Conservation (phyloP, 2,329 filamentous ascomycete genomes). For the Pseudogymnoascus sp. region DNA sequence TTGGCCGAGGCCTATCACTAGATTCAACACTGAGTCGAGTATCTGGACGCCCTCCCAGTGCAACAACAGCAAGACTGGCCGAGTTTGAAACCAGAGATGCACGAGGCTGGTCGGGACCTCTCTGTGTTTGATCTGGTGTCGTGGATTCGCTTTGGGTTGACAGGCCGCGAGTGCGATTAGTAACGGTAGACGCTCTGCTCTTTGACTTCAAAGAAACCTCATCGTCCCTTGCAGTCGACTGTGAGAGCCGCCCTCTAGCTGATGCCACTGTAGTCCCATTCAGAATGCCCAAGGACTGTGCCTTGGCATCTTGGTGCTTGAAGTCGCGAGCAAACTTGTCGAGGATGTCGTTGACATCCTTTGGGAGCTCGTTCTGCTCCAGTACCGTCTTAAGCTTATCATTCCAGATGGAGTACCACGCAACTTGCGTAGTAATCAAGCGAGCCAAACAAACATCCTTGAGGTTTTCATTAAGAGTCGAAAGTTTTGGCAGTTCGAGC, state of each 20-base stretch:
- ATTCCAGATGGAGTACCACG: slow-evolving; percentile 77
- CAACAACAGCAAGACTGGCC: neutral
- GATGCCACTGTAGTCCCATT: slow-evolving; percentile 50
- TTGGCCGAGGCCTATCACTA: slow-evolving; percentile 1
- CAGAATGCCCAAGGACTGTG: slow-evolving; percentile 65
- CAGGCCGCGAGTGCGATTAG: slow-evolving; percentile 43
- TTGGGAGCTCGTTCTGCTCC: slow-evolving; percentile 52
- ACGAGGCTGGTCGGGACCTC: neutral
- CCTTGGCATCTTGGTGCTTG: slow-evolving; percentile 62
- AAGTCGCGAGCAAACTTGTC: slow-evolving; percentile 73
- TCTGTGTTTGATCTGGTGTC: neutral
- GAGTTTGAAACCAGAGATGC: neutral
- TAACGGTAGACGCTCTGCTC: slow-evolving; percentile 22
- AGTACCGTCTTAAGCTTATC: slow-evolving; percentile 73
- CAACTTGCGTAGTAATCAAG: slow-evolving; percentile 74
- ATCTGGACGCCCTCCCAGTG: neutral
- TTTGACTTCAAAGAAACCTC: slow-evolving; percentile 27
- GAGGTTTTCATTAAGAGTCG: slow-evolving; percentile 69
- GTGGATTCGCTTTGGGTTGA: slow-evolving; percentile 58
- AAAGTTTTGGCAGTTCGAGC: slow-evolving; percentile 81
- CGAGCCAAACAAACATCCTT: slow-evolving; percentile 76
- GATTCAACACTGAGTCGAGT: neutral
- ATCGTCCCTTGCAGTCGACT: slow-evolving; percentile 35
- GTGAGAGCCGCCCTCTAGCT: slow-evolving; percentile 18
- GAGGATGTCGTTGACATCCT: slow-evolving; percentile 65